Evolutionary conservation across 805 yeast species (phyloP).

Genomic region (Metschnikowia baotianmanensis): DNA sequence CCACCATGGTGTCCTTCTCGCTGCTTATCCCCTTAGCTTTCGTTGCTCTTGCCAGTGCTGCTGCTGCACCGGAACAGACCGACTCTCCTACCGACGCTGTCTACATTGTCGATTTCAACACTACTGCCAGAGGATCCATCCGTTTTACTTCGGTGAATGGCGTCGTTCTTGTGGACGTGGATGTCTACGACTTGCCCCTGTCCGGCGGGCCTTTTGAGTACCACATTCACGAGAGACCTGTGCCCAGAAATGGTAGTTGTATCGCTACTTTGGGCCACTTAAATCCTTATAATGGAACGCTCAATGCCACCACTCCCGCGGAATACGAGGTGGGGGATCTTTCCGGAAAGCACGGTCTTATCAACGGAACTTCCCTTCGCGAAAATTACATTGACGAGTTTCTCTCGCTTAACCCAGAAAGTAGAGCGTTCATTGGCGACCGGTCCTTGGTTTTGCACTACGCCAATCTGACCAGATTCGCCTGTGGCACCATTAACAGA

Average conservation of each 20-base stretch:
- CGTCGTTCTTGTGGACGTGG: background rate
- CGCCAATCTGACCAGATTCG: background rate
- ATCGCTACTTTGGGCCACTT: conserved; percentile 53
- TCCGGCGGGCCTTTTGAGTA: conserved; percentile 65
- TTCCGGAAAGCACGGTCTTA: conserved; percentile 72
- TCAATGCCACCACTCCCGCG: conserved; percentile 48
- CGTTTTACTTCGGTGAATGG: background rate
- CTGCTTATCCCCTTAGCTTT: background rate
- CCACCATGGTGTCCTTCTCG: background rate
- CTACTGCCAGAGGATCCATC: background rate
- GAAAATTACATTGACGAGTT: background rate
- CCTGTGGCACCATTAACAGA: background rate
- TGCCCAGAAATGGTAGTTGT: conserved; percentile 49
- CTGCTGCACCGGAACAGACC: background rate
- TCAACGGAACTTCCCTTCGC: conserved; percentile 34
- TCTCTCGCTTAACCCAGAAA: background rate
- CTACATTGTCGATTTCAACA: background rate
- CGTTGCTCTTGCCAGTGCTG: background rate
- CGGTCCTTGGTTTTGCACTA: conserved; percentile 29
- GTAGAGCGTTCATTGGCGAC: background rate
- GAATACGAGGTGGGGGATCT: conserved; percentile 70
- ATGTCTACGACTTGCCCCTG: conserved; percentile 54
- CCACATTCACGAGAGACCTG: conserved; percentile 60
- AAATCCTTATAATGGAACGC: conserved; percentile 57
- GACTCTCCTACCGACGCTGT: background rate